Evolutionary conservation across 2,329 filamentous ascomycete genomes (phyloP), one percentile per base, ranked within the genome.

Genomic region (Botrytis hyacinthi): DNA sequence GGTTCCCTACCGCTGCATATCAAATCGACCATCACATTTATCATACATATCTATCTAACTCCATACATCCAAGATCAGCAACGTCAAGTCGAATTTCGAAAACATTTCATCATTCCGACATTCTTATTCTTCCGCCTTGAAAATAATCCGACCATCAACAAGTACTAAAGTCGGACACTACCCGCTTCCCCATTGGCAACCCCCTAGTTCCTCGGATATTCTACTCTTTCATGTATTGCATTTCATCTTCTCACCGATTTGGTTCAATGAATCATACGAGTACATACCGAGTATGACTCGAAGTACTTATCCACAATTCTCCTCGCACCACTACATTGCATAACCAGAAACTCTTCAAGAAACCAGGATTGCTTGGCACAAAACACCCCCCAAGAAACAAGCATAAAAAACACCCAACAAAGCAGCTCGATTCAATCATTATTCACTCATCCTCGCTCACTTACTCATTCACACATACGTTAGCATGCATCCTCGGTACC

Each of bases 1-100:
- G 65, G 46, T 40, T 68, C 35, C 65, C 65, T 40, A 40, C 65
- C 48, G 48, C 35, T 29, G 65, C 46, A 51, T 26, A 51, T 67
- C 44, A 51, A 26, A 32, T 14, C 44, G 7, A n/a, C 20, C 14
- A 22, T 51, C 46, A 40, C 32, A 29, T 63, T 29, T 18, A 29
- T 57, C n/a, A 29, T n/a, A 16, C 32, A 48, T 51, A 29, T 29
- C 16, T 26, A 16, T 61, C 65, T 67, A 67, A 67, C 46, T 32
- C 26, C 14, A 54, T 40, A 54, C 4, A 18, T 5, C 26, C 32
- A 67, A 67, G 65, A 67, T 67, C 65, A 40, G 16, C 46, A 54
- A 40, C 5, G n/a, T 61, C 59, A 61, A n/a, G 26, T 40, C 22
- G n/a, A 40, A 40, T n/a, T n/a, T 18, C 32, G 35, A 29, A 57